phyloP scores from a whole-genome alignment of 345 rosid species.

The Dimocarpus longan region DNA sequence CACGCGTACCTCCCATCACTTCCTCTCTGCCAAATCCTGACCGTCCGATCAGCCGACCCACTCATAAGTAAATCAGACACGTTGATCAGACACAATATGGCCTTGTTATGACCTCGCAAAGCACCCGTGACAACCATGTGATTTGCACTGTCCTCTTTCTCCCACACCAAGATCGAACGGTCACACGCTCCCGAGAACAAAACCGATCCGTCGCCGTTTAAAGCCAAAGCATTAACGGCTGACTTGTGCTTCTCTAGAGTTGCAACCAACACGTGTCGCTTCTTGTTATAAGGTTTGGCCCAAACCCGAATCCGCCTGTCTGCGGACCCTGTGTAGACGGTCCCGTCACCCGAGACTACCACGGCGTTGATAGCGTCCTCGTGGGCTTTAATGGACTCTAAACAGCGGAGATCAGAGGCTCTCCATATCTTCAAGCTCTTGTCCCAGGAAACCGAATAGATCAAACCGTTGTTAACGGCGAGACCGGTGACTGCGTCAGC shows the following conservation, averaged over 20 bases:
- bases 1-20: constrained; percentile 56
- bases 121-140: constrained; percentile 83
- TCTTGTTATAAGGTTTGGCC: constrained; percentile 51
- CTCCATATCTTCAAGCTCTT: constrained; percentile 81
- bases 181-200: constrained; percentile 93
- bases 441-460: constrained; percentile 94
- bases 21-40: constrained; percentile 79
- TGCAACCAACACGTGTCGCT: constrained; percentile 56
- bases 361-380: constrained; percentile 87
- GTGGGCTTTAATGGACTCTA: constrained; percentile 75
- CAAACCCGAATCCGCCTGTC: constrained; percentile 82
- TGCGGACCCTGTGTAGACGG: constrained; percentile 86
- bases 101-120: constrained; percentile 76
- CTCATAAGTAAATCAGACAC: constrained; percentile 66
- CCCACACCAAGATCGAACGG: constrained; percentile 95
- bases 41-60: constrained; percentile 90
- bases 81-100: constrained; percentile 65
- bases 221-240: constrained; percentile 80
- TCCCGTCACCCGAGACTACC: constrained; percentile 63
- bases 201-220: constrained; percentile 71
- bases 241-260: constrained; percentile 86
- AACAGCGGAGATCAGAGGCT: constrained; percentile 63
- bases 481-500: constrained; percentile 90
- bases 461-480: constrained; percentile 53
- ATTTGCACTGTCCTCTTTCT: constrained; percentile 71